phyloP scores from a whole-genome alignment of 2,329 filamentous ascomycete species.

The Fusarium sp. region DNA sequence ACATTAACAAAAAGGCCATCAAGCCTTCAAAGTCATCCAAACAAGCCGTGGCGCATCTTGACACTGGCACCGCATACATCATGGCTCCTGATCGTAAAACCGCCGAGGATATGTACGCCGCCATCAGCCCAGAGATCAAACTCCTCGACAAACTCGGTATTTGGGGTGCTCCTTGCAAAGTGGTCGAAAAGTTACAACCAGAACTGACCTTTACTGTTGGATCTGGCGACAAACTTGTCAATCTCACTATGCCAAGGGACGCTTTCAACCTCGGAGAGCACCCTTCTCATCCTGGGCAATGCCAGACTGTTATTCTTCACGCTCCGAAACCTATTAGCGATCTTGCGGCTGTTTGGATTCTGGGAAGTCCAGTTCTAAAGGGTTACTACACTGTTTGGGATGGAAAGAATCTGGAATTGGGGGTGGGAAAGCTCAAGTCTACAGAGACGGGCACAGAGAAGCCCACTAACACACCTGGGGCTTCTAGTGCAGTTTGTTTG shows the following conservation, averaged over 20 bases:
- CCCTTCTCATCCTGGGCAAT: conserved; percentile 29
- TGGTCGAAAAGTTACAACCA: not conserved
- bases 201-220: not conserved
- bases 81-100: not conserved
- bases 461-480: not conserved
- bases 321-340: conserved; percentile 32
- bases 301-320: conserved; percentile 47
- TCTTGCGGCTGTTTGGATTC: conserved; percentile 41
- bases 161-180: not conserved
- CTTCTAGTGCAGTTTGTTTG: not conserved
- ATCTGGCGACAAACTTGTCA: not conserved
- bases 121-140: not conserved
- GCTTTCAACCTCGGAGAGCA: not conserved
- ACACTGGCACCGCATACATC: not conserved
- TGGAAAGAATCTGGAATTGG: not conserved
- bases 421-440: not conserved
- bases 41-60: not conserved
- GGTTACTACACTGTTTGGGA: conserved; percentile 47
- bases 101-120: not conserved
- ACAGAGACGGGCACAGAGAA: not conserved
- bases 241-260: not conserved
- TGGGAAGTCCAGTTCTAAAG: conserved; percentile 49
- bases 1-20: not conserved
- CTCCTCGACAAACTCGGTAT: not conserved
- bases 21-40: not conserved